Percentiles rank a stretch among this genome's conserved stretches.
Evolutionary conservation across 805 yeast genomes (phyloP).

Genomic region (Yamadazyma paraphyllophila): DNA sequence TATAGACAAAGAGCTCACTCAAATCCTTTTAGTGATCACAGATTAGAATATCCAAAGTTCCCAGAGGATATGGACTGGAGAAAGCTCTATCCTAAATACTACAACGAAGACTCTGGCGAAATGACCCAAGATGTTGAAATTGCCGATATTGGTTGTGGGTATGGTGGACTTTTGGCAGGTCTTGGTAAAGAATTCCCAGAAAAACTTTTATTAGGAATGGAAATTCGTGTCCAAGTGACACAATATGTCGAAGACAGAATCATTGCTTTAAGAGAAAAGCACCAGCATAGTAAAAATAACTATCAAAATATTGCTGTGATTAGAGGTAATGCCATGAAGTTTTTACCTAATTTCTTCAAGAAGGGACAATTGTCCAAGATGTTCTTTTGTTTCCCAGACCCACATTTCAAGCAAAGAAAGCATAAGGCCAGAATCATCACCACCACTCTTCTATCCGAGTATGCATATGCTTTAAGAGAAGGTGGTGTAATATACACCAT

Average conservation of each 20-base stretch:
- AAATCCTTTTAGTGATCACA: slow-evolving; percentile 94
- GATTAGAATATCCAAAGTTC: slow-evolving; percentile 77
- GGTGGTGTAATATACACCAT: slow-evolving; percentile 92
- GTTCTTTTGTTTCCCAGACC: slow-evolving; percentile 99
- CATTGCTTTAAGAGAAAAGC: slow-evolving; percentile 74
- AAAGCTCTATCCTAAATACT: slow-evolving; percentile 63
- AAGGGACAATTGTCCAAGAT: slow-evolving; percentile 83
- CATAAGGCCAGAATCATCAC: slow-evolving; percentile 97
- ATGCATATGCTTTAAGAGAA: slow-evolving; percentile 83
- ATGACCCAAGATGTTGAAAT: slow-evolving; percentile 66
- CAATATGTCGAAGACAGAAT: slow-evolving; percentile 95
- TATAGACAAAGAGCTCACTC: slow-evolving; percentile 98
- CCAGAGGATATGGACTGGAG: slow-evolving; percentile 91
- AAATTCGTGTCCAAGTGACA: slow-evolving; percentile 95
- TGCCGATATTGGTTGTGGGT: slow-evolving; percentile 98
- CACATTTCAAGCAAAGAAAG: slow-evolving; percentile 95
- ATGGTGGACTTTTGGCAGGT: slow-evolving; percentile 85
- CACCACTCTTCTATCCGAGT: slow-evolving; percentile 82
- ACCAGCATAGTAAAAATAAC: slow-evolving; percentile 26
- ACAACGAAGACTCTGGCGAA: slow-evolving; percentile 38
- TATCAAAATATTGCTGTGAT: slow-evolving; percentile 87
- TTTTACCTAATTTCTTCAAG: slow-evolving; percentile 87
- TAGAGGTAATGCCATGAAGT: slow-evolving; percentile 97
- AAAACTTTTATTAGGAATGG: slow-evolving; percentile 86
- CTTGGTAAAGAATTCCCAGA: slow-evolving; percentile 77